Percentiles rank a stretch among this genome's conserved stretches.
Evolutionary conservation across 2,329 filamentous ascomycete genomes (phyloP).

Genomic region (Beauveria medogensis): DNA sequence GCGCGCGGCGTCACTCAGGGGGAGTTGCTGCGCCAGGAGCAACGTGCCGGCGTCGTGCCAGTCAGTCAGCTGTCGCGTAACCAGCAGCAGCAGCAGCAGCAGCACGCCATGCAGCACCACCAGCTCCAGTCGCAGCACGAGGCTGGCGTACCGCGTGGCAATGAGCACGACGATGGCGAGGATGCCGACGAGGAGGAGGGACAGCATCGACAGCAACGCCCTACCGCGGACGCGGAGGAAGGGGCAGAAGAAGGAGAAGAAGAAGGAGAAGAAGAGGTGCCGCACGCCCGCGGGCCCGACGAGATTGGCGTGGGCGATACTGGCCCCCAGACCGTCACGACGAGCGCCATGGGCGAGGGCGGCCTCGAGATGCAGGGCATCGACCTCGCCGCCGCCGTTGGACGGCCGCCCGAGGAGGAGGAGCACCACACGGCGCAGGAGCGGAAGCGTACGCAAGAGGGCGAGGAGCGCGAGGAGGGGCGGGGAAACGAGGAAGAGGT

Average conservation of each 20-base stretch:
- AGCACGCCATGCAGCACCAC: background rate
- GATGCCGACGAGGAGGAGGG: conserved; percentile 12
- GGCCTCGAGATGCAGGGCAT: conserved; percentile 46
- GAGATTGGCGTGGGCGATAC: conserved; percentile 81
- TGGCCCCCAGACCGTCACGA: conserved; percentile 56
- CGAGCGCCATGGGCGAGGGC: conserved; percentile 29
- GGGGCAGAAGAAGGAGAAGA: conserved; percentile 37
- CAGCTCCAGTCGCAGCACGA: conserved; percentile 12
- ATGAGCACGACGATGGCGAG: conserved; percentile 6
- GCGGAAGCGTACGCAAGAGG: too few relatives aligned
- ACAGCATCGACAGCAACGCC: background rate
- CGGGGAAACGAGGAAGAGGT: conserved; percentile 11
- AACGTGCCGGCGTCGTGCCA: conserved; percentile 71
- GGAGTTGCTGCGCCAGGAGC: conserved; percentile 78
- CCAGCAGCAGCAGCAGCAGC: conserved; percentile 17
- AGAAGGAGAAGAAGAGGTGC: conserved; percentile 54
- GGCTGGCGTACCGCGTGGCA: conserved; percentile 12
- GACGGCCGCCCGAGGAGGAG: conserved; percentile 36
- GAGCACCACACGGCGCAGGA: conserved; percentile 8
- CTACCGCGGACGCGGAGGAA: conserved; percentile 13
- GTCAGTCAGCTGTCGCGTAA: conserved; percentile 48
- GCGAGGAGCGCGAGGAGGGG: too few relatives aligned
- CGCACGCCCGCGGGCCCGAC: conserved; percentile 77
- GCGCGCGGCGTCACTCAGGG: conserved; percentile 66
- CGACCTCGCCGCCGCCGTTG: conserved; percentile 54